phyloP scores from a whole-genome alignment of 805 yeast genomes.

The Yarrowia deformans region DNA sequence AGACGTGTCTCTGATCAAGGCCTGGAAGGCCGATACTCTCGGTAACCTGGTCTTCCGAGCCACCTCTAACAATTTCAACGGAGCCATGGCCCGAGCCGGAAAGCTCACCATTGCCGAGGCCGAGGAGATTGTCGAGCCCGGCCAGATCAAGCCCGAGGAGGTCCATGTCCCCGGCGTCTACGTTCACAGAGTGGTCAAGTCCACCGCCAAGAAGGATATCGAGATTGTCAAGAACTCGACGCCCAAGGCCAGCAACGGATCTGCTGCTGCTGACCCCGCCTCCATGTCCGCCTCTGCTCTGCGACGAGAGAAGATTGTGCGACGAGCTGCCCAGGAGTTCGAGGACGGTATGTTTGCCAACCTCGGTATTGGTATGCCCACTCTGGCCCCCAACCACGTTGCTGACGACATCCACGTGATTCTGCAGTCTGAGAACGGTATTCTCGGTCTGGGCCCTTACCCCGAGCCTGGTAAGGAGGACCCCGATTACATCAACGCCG shows the following conservation, averaged over 20 bases:
- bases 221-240: conserved; percentile 49
- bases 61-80: conserved; percentile 58
- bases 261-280: conserved; percentile 4
- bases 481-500: conserved; percentile 60
- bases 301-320: conserved; percentile 52
- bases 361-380: conserved; percentile 62
- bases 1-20: conserved; percentile 60
- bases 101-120: conserved; percentile 59
- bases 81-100: conserved; percentile 57
- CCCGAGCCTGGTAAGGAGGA: conserved; percentile 55
- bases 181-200: conserved; percentile 54
- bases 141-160: conserved; percentile 55
- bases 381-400: conserved; percentile 56
- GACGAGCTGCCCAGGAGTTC: conserved; percentile 58
- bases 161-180: conserved; percentile 59
- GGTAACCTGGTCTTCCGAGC: conserved; percentile 60
- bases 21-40: conserved; percentile 57
- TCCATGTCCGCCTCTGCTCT: conserved; percentile 22
- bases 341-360: conserved; percentile 55
- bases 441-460: conserved; percentile 60
- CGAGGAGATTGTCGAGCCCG: conserved; percentile 58
- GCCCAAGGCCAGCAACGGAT: conserved; percentile 30
- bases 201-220: conserved; percentile 55
- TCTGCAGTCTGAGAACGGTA: conserved; percentile 60
- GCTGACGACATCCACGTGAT: conserved; percentile 52